phyloP scores from a whole-genome alignment of 768 basidiomycete species.

The Suillus placidus region DNA sequence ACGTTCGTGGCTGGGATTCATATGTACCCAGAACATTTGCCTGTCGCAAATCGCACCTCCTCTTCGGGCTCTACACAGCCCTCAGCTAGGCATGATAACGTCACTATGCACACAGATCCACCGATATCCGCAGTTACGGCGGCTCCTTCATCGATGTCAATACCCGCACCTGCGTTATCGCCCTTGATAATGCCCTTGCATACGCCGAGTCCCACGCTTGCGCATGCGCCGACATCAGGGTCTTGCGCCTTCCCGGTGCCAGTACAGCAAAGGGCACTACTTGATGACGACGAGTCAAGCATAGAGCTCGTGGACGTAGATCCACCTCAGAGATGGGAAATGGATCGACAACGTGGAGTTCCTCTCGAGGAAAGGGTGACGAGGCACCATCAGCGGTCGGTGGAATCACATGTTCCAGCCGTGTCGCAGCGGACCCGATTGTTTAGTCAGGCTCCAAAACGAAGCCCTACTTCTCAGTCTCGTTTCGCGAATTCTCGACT shows the following conservation, averaged over 20 bases:
- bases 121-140: slow-evolving; percentile 24
- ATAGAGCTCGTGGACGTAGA: slow-evolving; percentile 57
- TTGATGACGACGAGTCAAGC: slow-evolving; percentile 53
- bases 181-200: slow-evolving; percentile 6
- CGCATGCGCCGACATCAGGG: not conserved
- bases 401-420: slow-evolving; percentile 22
- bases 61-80: slow-evolving; percentile 30
- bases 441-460: slow-evolving; percentile 31
- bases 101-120: slow-evolving; percentile 24
- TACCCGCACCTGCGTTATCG: slow-evolving; percentile 17
- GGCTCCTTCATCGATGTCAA: slow-evolving; percentile 17
- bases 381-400: slow-evolving; percentile 38
- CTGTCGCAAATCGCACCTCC: slow-evolving; percentile 27
- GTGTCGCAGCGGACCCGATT: slow-evolving; percentile 34
- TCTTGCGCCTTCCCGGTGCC: slow-evolving; percentile 16
- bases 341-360: slow-evolving; percentile 46
- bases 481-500: slow-evolving; percentile 36
- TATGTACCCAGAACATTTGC: slow-evolving; percentile 33
- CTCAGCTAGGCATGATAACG: slow-evolving; percentile 15
- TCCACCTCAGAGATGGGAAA: slow-evolving; percentile 45
- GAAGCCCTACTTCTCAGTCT: slow-evolving; percentile 31
- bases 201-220: not conserved
- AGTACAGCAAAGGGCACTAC: slow-evolving; percentile 19
- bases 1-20: slow-evolving; percentile 35
- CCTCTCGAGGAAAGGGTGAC: slow-evolving; percentile 45